Conservation (phyloP, 1,284 basidiomycete genomes). For the Microbotryum silenes-acaulis region DNA sequence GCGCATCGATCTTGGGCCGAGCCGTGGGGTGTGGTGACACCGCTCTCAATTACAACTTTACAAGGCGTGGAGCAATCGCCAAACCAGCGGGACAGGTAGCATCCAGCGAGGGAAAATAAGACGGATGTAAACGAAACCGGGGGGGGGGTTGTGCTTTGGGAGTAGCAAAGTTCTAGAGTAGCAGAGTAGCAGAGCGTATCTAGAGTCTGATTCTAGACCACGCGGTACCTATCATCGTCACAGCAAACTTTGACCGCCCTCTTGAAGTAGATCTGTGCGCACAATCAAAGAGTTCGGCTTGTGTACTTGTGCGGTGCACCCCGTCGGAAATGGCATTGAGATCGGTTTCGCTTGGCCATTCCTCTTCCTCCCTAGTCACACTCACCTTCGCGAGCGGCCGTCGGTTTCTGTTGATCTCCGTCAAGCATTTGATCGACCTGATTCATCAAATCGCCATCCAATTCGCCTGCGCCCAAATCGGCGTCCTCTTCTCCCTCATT, state of each 20-base stretch:
- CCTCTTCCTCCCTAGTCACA: background rate
- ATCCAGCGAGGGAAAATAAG: background rate
- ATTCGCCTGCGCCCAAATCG: constrained; percentile 52
- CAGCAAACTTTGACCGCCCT: constrained; percentile 3
- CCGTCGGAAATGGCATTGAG: too few species aligned
- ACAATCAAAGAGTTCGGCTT: background rate
- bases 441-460: constrained; percentile 70
- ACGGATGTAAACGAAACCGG: background rate
- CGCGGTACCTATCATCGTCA: background rate
- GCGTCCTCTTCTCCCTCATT: constrained; percentile 76
- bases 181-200: too few species aligned
- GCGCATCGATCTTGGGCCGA: background rate
- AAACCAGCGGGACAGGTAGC: background rate
- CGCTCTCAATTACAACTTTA: background rate
- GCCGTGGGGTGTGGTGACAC: background rate
- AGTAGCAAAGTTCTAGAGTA: too few species aligned
- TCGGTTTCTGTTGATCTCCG: constrained; percentile 20
- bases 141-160: background rate
- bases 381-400: constrained; percentile 4
- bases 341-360: background rate
- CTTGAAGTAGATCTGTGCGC: background rate
- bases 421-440: constrained; percentile 52
- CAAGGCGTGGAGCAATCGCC: too few species aligned
- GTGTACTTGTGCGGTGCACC: too few species aligned
- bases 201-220: background rate